Conservation (phyloP, 306 rosid species). For the Myrica gale region DNA sequence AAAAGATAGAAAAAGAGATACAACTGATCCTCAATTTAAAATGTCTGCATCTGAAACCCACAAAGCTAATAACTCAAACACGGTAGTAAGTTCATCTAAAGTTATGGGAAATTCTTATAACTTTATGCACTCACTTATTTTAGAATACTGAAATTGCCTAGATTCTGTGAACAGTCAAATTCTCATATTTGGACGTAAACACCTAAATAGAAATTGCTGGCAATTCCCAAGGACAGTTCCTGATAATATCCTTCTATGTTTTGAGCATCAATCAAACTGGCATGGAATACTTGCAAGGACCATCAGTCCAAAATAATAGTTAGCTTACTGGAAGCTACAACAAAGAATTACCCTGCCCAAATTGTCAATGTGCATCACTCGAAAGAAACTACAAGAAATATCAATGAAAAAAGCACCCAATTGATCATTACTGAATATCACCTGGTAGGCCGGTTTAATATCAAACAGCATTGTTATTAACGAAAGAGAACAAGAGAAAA, state of each 20-base stretch:
- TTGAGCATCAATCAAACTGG: neutral
- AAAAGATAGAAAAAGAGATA: neutral
- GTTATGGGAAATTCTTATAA: neutral
- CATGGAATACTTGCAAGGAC: neutral
- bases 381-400: neutral
- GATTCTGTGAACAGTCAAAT: neutral
- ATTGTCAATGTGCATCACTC: neutral
- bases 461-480: no score
- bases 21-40: neutral
- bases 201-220: neutral
- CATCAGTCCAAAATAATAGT: neutral
- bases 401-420: neutral
- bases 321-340: neutral
- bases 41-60: neutral
- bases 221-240: neutral
- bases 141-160: neutral
- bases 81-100: neutral
- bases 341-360: conserved; percentile 1
- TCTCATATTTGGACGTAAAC: neutral
- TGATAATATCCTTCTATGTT: neutral
- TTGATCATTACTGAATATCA: no score
- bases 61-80: neutral
- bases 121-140: neutral
- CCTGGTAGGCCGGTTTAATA: no score
- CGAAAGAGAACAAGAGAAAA: no score